Evolutionary conservation across 257 asterid species (phyloP).

Genomic region (Nicotiana sylvestris): DNA sequence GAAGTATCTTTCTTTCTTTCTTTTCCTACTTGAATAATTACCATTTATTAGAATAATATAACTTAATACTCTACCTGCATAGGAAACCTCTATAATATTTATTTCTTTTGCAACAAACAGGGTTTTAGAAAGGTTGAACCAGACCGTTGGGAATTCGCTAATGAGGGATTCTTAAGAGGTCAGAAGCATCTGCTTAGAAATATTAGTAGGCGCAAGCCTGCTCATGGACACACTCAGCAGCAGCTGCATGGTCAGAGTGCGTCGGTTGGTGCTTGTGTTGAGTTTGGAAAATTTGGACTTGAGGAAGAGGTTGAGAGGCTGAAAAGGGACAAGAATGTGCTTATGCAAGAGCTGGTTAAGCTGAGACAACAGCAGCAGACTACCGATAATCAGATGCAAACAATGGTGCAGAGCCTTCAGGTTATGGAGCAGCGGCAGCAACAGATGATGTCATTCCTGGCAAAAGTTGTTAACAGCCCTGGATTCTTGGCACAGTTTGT

Average conservation of each 20-base stretch:
- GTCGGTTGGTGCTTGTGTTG: slow-evolving; percentile 63
- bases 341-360: slow-evolving; percentile 83
- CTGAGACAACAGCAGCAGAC: slow-evolving; percentile 85
- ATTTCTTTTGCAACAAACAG: slow-evolving; percentile 28
- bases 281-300: slow-evolving; percentile 86
- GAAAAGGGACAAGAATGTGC: slow-evolving; percentile 81
- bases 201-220: slow-evolving; percentile 71
- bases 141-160: slow-evolving; percentile 85
- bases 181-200: slow-evolving; percentile 71
- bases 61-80: not conserved
- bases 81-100: slow-evolving; percentile 4
- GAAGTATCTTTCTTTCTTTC: not conserved
- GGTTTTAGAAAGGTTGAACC: slow-evolving; percentile 85
- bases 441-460: slow-evolving; percentile 90
- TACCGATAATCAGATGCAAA: slow-evolving; percentile 65
- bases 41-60: not conserved
- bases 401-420: slow-evolving; percentile 74
- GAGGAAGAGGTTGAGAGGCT: slow-evolving; percentile 92
- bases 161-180: slow-evolving; percentile 80
- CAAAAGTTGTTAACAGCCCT: slow-evolving; percentile 91
- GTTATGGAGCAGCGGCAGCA: slow-evolving; percentile 96
- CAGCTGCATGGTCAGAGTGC: slow-evolving; percentile 51
- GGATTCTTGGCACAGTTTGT: slow-evolving; percentile 80
- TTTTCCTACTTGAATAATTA: not conserved
- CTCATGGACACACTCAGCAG: slow-evolving; percentile 63